Percentiles rank a stretch among this genome's conserved stretches.
These are phyloP conservation scores for Pseudocercospora vitis DNA, from an alignment of 2,329 filamentous ascomycete species.

Conservation along the genomic window DNA sequence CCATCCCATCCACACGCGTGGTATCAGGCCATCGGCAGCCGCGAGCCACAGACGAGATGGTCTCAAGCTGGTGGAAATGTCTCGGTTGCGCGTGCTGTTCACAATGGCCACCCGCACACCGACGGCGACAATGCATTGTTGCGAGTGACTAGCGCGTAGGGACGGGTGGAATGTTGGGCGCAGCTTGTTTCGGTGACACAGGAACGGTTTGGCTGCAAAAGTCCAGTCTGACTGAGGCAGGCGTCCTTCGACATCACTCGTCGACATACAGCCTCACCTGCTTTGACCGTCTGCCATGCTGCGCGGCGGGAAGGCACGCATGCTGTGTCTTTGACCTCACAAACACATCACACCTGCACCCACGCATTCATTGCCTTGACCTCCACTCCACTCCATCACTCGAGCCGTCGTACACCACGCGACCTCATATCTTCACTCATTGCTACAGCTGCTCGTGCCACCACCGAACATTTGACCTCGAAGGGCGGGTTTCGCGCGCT, in stretches of 20 bases:
- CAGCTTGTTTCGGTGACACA: neutral
- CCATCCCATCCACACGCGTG: neutral
- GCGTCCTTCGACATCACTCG: too few relatives aligned
- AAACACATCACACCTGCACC: neutral
- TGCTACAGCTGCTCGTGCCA: slow-evolving; percentile 3
- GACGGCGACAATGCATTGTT: slow-evolving; percentile 6
- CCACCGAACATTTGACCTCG: slow-evolving; percentile 1
- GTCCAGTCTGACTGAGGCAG: neutral
- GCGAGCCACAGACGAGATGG: neutral
- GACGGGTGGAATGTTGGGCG: neutral
- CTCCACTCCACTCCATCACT: neutral
- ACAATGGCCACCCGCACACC: neutral
- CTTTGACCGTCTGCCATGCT: neutral
- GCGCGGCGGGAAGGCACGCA: neutral
- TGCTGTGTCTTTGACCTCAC: slow-evolving; percentile 1
- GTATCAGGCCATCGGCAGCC: neutral
- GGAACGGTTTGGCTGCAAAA: neutral
- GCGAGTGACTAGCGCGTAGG: neutral
- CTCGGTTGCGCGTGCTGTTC: neutral
- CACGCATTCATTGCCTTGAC: neutral
- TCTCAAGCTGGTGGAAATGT: neutral
- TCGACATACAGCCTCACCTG: too few relatives aligned
- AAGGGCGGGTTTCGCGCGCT: too few relatives aligned
- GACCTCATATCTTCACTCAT: slow-evolving; percentile 5
- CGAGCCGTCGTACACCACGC: neutral